These are phyloP conservation scores for Epichloe uncinata DNA, from an alignment of 2,329 filamentous ascomycete genomes.

Conservation along the genomic window DNA sequence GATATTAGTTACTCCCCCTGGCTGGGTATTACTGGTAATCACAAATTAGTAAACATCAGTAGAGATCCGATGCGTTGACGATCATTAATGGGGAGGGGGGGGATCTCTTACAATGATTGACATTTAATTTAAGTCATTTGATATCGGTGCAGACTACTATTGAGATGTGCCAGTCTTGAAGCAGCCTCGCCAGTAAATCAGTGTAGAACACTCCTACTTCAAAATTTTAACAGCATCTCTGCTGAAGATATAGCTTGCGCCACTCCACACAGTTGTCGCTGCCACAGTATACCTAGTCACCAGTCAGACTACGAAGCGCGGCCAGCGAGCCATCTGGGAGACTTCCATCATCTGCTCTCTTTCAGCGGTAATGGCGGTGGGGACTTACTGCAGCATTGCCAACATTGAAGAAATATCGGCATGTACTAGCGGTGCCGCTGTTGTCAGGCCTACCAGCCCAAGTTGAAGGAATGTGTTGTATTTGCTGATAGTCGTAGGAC, in stretches of 20 bases:
- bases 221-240: constrained; percentile 90
- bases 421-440: constrained; percentile 64
- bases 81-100: too few relatives aligned
- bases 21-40: too few relatives aligned
- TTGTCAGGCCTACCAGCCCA: constrained; percentile 71
- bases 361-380: neutral
- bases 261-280: constrained; percentile 84
- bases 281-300: constrained; percentile 63
- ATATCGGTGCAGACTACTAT: neutral
- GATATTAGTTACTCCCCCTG: too few relatives aligned
- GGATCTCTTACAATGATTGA: too few relatives aligned
- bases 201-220: constrained; percentile 11
- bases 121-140: too few relatives aligned
- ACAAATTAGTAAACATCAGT: too few relatives aligned
- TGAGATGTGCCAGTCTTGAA: neutral
- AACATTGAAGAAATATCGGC: constrained; percentile 41
- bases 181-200: neutral
- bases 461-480: constrained; percentile 91
- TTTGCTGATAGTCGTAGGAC: constrained; percentile 73
- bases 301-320: neutral
- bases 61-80: too few relatives aligned
- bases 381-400: constrained; percentile 49
- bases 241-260: constrained; percentile 74
- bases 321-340: too few relatives aligned
- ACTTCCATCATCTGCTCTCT: neutral